Evolutionary conservation across 371 early-diverging fungal species (phyloP).

Genomic region (Parasitella parasitica): DNA sequence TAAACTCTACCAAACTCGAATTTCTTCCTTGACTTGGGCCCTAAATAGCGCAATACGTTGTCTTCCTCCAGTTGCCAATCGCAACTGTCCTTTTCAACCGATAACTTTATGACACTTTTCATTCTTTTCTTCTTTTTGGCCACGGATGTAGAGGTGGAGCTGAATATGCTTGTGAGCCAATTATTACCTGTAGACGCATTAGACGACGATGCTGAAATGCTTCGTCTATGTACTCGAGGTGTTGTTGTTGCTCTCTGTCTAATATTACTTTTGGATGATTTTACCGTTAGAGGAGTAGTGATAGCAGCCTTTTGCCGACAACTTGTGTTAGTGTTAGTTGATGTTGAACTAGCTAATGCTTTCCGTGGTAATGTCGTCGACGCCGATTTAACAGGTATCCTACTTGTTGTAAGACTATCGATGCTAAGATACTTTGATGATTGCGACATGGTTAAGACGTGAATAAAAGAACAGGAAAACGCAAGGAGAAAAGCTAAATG

Average conservation of each 20-base stretch:
- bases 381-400: constrained; percentile 8
- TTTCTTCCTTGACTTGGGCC: constrained; percentile 9
- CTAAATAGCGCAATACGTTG: constrained; percentile 5
- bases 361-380: constrained; percentile 1
- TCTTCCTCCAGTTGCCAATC: constrained; percentile 8
- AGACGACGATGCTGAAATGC: constrained; percentile 10
- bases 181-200: not conserved
- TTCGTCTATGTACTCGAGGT: constrained; percentile 4
- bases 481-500: not conserved
- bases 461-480: not conserved
- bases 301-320: not conserved
- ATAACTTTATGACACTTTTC: constrained; percentile 7
- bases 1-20: constrained; percentile 15
- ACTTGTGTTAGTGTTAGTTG: not conserved
- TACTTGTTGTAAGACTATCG: not conserved
- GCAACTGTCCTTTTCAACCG: constrained; percentile 3
- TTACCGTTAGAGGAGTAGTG: not conserved
- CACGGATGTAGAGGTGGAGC: not conserved
- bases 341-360: not conserved
- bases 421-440: not conserved
- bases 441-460: not conserved
- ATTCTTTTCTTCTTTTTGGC: constrained; percentile 1
- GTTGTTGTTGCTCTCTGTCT: constrained; percentile 11
- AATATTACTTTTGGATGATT: not conserved
- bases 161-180: constrained; percentile 11